Evolutionary conservation across 1,284 basidiomycete species (phyloP).

Genomic region (Puccinia polysora): DNA sequence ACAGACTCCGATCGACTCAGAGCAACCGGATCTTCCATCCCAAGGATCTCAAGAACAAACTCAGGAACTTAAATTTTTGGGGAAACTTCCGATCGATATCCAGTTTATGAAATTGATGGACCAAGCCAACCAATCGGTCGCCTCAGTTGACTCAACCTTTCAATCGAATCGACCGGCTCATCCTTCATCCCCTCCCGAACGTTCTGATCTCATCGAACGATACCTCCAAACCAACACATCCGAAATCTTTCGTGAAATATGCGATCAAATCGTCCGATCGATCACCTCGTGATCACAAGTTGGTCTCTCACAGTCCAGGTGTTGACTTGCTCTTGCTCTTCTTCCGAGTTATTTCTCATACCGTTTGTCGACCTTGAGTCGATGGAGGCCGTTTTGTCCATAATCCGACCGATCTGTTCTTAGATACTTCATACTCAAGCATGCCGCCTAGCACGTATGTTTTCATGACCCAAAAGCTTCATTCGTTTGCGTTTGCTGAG

Average conservation of each 20-base stretch:
- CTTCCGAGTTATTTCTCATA: neutral
- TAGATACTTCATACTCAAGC: no score
- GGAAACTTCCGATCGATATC: slow-evolving; percentile 87
- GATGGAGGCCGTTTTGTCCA: no score
- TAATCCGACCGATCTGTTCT: no score
- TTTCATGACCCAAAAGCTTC: no score
- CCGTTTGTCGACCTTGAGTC: no score
- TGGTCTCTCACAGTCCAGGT: neutral
- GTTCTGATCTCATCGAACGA: neutral
- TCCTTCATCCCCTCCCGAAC: neutral
- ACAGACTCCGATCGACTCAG: slow-evolving; percentile 45
- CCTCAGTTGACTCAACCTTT: neutral
- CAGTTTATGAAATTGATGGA: slow-evolving; percentile 84
- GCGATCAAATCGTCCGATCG: neutral
- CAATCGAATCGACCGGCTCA: neutral
- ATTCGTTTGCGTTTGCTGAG: no score
- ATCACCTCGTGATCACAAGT: neutral
- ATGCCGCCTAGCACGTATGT: no score
- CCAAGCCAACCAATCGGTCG: slow-evolving; percentile 56
- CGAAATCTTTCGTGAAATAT: neutral
- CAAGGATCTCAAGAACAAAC: no score
- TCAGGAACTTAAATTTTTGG: slow-evolving; percentile 75
- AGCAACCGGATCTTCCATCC: slow-evolving; percentile 69
- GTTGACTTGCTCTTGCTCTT: neutral
- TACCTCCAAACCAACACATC: slow-evolving; percentile 5